Base-by-base conservation (phyloP, 192 early-diverging fungal species). In the Backusella morwellensis region DNA sequence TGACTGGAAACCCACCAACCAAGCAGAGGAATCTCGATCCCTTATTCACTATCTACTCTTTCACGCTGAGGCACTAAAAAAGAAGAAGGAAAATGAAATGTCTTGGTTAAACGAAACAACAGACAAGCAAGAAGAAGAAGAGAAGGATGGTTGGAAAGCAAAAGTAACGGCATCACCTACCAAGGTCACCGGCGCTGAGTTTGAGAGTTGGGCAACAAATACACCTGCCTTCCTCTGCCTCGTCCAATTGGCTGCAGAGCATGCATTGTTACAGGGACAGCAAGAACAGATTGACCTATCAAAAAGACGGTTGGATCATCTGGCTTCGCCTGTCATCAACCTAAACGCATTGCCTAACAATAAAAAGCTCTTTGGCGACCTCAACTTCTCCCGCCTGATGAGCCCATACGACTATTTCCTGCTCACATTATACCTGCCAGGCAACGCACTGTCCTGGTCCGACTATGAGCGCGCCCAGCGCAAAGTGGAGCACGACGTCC, bases 401-500 rank as follows among this genome's bases (percentile, higher is more conserved):
- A 80, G 72, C 1, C 78, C 80, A 0, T 80, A 70, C 4, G 82
- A 82, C 15, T 85, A 85, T 56, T 88, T 81, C 36, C 69, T 79
- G n/a, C 68, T 88, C 6, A 67, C 78, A 1, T 34, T 75, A 8
- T 63, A 77, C 9, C 35, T 84, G 3, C 82, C 82, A 0, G 34
- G 17, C 0, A 59, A 75, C 35, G 72, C 78, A 1, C 67, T 82
- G 2, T 76, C 81, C 9, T 72, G 68, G 32, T 50, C 80, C 1
- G 66, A 59, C 6, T 36, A 38, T 41, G 72, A 81, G 59, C 44
- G 38, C 29, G 52, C 68, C 11, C 29, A 77, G 23, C 32, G 50
- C 21, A 35, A 38, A 4, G 36, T n/a, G 0, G 63, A n/a, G 1
- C 11, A 70, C 6, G 47, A 68, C 23, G 7, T 78, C 6, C 77